Conservation (phyloP, 2,329 filamentous ascomycete species). For the Beauveria pseudobassiana region DNA sequence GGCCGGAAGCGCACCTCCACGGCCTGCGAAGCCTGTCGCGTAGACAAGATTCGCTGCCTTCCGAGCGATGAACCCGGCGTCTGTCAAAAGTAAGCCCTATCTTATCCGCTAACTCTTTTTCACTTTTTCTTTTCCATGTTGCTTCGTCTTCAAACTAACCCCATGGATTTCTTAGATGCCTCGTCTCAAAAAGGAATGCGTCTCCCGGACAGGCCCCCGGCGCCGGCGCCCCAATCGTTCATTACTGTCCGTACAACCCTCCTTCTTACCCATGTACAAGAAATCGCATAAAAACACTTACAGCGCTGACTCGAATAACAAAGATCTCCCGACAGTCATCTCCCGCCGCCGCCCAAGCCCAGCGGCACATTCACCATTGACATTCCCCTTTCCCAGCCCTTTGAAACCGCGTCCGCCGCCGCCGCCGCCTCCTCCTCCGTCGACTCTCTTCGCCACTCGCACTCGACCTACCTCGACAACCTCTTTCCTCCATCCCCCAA, state of each 20-base stretch:
- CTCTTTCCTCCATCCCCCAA: constrained; percentile 26
- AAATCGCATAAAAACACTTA: too few species aligned
- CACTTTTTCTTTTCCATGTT: not conserved
- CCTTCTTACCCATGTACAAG: not conserved
- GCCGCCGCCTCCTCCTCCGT: constrained; percentile 26
- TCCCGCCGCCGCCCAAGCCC: constrained; percentile 28
- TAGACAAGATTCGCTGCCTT: constrained; percentile 2
- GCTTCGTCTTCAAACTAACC: not conserved
- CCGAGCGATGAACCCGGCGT: constrained; percentile 2
- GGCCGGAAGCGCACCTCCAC: constrained; percentile 4
- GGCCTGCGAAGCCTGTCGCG: constrained; percentile 7
- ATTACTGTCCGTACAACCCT: constrained; percentile 27
- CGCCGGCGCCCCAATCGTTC: constrained; percentile 39
- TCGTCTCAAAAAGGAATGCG: constrained; percentile 46
- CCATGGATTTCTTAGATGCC: constrained; percentile 31
- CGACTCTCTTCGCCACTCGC: constrained; percentile 34
- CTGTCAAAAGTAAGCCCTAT: not conserved
- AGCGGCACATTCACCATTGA: constrained; percentile 47
- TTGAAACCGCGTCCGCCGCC: constrained; percentile 27
- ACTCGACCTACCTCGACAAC: constrained; percentile 34
- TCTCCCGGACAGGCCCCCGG: constrained; percentile 42
- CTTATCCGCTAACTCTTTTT: not conserved
- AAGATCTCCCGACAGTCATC: constrained; percentile 11
- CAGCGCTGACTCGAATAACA: too few species aligned
- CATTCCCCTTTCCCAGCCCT: constrained; percentile 38